phyloP scores from a whole-genome alignment of 345 rosid genomes.

The Camelina hispida region DNA sequence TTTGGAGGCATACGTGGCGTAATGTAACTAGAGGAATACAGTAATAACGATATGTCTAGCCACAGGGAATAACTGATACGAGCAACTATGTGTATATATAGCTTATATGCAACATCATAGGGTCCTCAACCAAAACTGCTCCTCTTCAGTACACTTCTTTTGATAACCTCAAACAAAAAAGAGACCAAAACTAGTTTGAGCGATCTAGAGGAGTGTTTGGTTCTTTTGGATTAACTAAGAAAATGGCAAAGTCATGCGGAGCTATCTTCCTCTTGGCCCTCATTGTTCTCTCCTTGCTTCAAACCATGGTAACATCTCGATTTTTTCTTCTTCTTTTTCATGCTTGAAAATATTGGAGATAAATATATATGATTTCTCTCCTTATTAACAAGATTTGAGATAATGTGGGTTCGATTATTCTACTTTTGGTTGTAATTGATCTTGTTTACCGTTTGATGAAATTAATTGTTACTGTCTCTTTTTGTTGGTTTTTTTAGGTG shows the following conservation, averaged over 20 bases:
- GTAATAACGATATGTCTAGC: neutral
- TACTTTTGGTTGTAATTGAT: neutral
- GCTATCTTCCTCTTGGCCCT: constrained; percentile 61
- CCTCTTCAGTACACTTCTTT: constrained; percentile 33
- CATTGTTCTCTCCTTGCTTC: constrained; percentile 69
- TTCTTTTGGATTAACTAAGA: constrained; percentile 25
- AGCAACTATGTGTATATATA: constrained; percentile 48
- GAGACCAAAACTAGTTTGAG: constrained; percentile 34
- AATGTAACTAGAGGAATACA: neutral
- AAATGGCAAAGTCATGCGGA: constrained; percentile 59
- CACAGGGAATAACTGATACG: constrained; percentile 21
- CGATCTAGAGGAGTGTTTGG: constrained; percentile 44
- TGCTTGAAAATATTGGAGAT: neutral
- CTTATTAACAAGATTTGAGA: neutral
- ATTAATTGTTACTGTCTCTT: neutral
- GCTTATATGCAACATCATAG: constrained; percentile 43
- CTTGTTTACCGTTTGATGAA: neutral
- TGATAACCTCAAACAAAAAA: constrained; percentile 19
- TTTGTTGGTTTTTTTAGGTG: constrained; percentile 16
- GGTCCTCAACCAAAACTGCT: constrained; percentile 43
- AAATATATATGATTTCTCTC: neutral
- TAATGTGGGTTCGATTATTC: neutral
- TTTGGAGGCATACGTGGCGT: constrained; percentile 16
- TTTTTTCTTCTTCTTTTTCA: neutral
- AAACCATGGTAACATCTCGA: constrained; percentile 54